These are phyloP conservation scores for Lasiosphaeria miniovina DNA, from an alignment of 495 filamentous ascomycete species.

Conservation along the genomic window DNA sequence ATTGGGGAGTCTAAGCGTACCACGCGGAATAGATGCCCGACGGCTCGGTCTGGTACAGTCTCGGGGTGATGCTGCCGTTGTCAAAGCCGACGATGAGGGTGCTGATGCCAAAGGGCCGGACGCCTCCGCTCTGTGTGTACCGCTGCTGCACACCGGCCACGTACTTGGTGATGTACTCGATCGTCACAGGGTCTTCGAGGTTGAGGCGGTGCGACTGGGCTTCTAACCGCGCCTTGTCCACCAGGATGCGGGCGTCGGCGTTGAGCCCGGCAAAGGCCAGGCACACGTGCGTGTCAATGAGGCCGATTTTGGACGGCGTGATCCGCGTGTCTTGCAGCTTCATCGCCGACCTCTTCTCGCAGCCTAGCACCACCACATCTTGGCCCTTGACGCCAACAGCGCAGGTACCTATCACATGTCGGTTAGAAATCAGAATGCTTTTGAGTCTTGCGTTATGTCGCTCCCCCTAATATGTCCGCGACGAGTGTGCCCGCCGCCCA, in stretches of 20 bases:
- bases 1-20: conserved; percentile 46
- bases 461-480: no score
- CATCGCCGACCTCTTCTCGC: conserved; percentile 98
- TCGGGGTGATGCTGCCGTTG: conserved; percentile 77
- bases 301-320: conserved; percentile 94
- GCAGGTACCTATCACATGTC: conserved; percentile 72
- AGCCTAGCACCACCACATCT: conserved; percentile 92
- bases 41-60: conserved; percentile 96
- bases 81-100: conserved; percentile 97
- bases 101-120: conserved; percentile 95
- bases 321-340: conserved; percentile 99
- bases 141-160: conserved; percentile 95
- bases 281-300: conserved; percentile 91
- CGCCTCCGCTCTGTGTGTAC: conserved; percentile 97
- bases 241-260: conserved; percentile 93
- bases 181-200: conserved; percentile 95
- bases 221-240: conserved; percentile 95
- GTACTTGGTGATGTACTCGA: conserved; percentile 99
- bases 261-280: conserved; percentile 97
- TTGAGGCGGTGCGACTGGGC: conserved; percentile 96
- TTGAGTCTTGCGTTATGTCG: no score
- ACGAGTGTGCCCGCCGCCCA: neutral
- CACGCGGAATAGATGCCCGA: conserved; percentile 98
- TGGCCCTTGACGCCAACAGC: conserved; percentile 95
- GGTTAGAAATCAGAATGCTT: neutral